Conservation (phyloP, 768 basidiomycete genomes). For the Botryobasidium botryosum region DNA sequence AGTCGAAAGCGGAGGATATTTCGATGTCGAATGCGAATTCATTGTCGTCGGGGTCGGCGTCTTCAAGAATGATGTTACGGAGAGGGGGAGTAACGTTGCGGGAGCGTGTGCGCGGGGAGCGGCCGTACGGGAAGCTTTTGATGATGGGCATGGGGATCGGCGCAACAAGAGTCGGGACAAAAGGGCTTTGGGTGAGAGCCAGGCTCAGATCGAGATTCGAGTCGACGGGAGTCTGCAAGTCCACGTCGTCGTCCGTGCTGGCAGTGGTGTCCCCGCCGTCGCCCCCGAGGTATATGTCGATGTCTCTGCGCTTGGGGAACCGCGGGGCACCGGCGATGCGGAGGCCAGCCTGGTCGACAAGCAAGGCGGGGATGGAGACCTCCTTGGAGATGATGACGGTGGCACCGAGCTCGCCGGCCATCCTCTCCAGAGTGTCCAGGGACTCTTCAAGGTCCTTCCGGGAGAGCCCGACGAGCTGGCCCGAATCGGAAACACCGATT, state of each 20-base stretch:
- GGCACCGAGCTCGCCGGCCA: slow-evolving; percentile 89
- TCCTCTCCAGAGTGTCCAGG: slow-evolving; percentile 74
- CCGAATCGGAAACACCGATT: slow-evolving; percentile 67
- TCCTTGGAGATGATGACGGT: slow-evolving; percentile 84
- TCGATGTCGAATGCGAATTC: slow-evolving; percentile 33
- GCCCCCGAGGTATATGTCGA: not conserved
- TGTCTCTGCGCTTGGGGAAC: not conserved
- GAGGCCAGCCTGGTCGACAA: no score
- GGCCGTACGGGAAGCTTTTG: slow-evolving; percentile 8
- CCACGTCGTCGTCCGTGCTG: not conserved
- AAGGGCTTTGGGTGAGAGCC: slow-evolving; percentile 5
- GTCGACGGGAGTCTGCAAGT: not conserved
- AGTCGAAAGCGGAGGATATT: slow-evolving; percentile 32
- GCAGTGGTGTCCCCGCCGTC: not conserved
- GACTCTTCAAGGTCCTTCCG: slow-evolving; percentile 60
- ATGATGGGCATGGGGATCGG: slow-evolving; percentile 10
- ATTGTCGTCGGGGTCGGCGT: not conserved
- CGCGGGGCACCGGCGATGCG: not conserved
- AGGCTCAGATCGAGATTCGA: not conserved
- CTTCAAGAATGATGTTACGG: not conserved
- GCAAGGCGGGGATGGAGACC: slow-evolving; percentile 41
- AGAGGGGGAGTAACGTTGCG: not conserved
- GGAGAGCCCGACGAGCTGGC: slow-evolving; percentile 66
- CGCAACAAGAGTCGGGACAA: not conserved
- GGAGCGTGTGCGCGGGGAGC: slow-evolving; percentile 1